Evolutionary conservation across 163 green algal genomes (phyloP).

Genomic region (Scenedesmus sp.): DNA sequence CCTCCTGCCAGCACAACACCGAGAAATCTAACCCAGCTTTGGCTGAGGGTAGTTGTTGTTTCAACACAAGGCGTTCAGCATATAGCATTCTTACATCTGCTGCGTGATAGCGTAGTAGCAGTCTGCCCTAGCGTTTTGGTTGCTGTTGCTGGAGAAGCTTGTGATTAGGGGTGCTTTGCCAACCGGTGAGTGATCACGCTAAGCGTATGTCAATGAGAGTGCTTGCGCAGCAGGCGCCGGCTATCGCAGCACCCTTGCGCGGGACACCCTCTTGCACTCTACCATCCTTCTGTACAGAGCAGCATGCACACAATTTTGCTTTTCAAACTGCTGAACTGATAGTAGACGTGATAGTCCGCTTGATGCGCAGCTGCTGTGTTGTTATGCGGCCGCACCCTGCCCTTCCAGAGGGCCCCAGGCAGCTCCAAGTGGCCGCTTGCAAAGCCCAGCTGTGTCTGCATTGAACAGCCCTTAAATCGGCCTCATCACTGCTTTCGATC

Average conservation of each 20-base stretch:
- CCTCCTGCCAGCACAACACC: not conserved
- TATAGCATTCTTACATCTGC: not conserved
- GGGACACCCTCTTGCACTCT: not conserved
- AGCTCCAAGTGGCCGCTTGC: not conserved
- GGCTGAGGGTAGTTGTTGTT: not conserved
- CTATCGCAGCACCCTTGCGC: not conserved
- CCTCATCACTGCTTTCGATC: too few species aligned
- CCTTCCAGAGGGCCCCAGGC: not conserved
- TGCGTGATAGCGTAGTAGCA: constrained; percentile 2
- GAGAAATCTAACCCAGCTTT: too few species aligned
- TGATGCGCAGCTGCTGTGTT: not conserved
- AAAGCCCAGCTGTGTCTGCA: not conserved
- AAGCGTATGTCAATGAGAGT: not conserved
- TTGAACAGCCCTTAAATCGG: not conserved
- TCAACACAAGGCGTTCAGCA: too few species aligned
- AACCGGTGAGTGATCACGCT: not conserved
- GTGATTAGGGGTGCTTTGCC: not conserved
- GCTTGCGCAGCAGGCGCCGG: not conserved
- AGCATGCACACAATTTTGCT: not conserved
- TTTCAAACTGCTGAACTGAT: not conserved
- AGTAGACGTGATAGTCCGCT: not conserved
- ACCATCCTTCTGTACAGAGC: not conserved
- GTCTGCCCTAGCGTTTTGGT: not conserved
- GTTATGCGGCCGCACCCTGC: not conserved
- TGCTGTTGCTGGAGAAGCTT: not conserved